phyloP scores from a whole-genome alignment of 2,329 filamentous ascomycete species.

The Ascosphaera aggregata region DNA sequence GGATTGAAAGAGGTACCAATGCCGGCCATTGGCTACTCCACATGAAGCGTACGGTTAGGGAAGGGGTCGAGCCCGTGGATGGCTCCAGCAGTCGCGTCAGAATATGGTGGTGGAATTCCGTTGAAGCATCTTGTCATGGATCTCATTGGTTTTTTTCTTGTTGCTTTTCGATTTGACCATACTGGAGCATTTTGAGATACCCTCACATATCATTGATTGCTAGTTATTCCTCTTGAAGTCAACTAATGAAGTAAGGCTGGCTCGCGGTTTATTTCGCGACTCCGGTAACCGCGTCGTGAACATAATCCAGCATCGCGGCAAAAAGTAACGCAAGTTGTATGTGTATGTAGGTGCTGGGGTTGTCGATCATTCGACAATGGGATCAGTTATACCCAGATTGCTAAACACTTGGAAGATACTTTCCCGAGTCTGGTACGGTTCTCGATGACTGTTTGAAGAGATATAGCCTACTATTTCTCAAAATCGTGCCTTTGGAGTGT shows the following conservation, averaged over 20 bases:
- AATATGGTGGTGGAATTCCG: too few species aligned
- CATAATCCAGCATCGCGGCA: background rate
- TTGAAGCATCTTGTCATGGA: too few species aligned
- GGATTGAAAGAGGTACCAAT: background rate
- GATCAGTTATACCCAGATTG: too few species aligned
- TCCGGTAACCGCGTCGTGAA: background rate
- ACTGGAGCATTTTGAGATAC: too few species aligned
- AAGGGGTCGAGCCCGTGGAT: too few species aligned
- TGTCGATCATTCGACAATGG: slow-evolving; percentile 2
- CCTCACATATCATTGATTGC: too few species aligned
- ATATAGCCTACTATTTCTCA: background rate
- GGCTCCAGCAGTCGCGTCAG: too few species aligned
- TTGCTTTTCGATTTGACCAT: too few species aligned
- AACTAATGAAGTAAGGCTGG: background rate
- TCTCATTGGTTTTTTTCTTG: too few species aligned
- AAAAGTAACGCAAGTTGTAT: background rate
- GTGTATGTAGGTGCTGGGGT: background rate
- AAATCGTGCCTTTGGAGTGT: background rate
- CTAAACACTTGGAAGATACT: slow-evolving; percentile 9
- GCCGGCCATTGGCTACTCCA: background rate
- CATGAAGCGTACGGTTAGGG: background rate
- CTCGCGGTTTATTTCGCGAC: background rate
- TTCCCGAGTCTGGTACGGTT: slow-evolving; percentile 7
- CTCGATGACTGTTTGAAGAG: background rate
- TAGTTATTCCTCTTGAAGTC: too few species aligned